Base-by-base conservation (phyloP, 345 rosid genomes). In the Gossypium ekmanianum region DNA sequence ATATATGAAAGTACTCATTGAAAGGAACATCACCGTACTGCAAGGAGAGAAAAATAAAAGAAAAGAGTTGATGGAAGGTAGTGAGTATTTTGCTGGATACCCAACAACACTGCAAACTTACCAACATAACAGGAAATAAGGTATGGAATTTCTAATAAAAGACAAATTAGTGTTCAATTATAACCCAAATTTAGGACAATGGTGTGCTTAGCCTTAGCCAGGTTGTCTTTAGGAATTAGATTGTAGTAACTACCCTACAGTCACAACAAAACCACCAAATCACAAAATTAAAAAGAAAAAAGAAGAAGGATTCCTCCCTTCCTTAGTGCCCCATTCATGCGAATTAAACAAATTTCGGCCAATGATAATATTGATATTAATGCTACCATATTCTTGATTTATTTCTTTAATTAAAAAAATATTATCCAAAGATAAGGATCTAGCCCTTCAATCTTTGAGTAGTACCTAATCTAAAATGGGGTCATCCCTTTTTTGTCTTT, bases 291-390 rank as follows among this genome's bases (percentile, higher is more conserved):
- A 1, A 24, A 7, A 10, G 56, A 26, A 54, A 50, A 68, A 24
- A 0, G 24, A 22, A 16, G 12, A 11, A 9, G 20, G 59, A 27
- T 51, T 69, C 73, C 73, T 69, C 24, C 34, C 29, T 26, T 16
- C 26, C 61, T 51, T 51, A 27, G 61, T 69, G 73, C 61, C 45
- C 61, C 73, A 51, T 69, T 52, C 61, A 47, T 52, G 73, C 59
- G 59, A 17, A 51, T 27, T 69, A 69, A 50, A 68, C 57, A 50
- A 34, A 66, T 13, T 54, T n/a, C 24, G 24, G 2, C 5, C 61
- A 3, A 20, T 2, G 9, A 57, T 57, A 7, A 9, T 20, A 20
- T 0, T 57, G 11, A 9, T 58, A 11, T 3, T 58, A 45, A 50
- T 48, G 43, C 58, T 50, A 26, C 8, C 44, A 9, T 51, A 51